Evolutionary conservation across 2,329 filamentous ascomycete species (phyloP).

Genomic region (Knufia petricola): DNA sequence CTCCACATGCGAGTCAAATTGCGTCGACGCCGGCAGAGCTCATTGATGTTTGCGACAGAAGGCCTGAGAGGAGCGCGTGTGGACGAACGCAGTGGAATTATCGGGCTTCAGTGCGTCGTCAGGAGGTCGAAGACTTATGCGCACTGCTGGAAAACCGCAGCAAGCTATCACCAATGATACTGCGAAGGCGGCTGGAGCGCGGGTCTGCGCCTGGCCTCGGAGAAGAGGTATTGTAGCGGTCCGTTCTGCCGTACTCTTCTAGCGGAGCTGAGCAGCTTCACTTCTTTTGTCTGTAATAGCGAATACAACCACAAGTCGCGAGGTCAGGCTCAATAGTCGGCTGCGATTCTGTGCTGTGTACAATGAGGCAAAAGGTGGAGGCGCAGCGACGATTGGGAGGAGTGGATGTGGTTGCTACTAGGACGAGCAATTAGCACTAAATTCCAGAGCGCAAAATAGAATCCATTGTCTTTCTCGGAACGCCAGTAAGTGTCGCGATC

Average conservation of each 20-base stretch:
- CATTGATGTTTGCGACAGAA: not conserved
- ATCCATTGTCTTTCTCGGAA: not conserved
- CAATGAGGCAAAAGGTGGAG: no score
- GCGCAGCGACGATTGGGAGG: no score
- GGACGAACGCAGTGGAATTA: not conserved
- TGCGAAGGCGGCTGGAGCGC: not conserved
- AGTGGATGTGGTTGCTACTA: not conserved
- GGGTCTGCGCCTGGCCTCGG: not conserved
- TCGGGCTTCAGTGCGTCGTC: no score
- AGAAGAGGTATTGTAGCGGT: not conserved
- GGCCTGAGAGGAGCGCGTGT: not conserved
- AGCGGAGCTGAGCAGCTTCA: not conserved
- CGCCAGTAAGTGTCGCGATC: not conserved
- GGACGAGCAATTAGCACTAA: not conserved
- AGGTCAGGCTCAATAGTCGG: no score
- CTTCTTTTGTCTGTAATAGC: not conserved
- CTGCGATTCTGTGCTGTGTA: no score
- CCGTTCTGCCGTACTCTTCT: constrained; percentile 1
- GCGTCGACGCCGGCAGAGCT: constrained; percentile 17
- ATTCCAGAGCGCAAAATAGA: not conserved
- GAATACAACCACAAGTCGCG: not conserved
- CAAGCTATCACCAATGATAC: not conserved
- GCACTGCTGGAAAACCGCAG: not conserved
- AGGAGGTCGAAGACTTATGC: no score
- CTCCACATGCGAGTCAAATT: constrained; percentile 16